These are phyloP conservation scores for Durusdinium trenchii DNA, from an alignment of 73 alveolate species.

Conservation along the genomic window DNA sequence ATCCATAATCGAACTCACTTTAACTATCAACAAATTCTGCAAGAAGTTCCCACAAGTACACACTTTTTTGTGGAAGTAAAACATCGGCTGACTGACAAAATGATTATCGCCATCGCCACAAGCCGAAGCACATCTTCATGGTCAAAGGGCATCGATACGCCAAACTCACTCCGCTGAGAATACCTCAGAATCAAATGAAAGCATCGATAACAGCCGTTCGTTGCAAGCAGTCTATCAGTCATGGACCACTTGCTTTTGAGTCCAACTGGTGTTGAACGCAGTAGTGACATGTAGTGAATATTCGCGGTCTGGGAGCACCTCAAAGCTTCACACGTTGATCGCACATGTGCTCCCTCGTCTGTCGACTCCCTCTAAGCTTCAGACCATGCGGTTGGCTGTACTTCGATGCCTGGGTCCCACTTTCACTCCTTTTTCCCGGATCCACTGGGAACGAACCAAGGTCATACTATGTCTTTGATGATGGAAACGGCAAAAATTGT, in stretches of 20 bases:
- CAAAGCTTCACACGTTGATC: too few species aligned
- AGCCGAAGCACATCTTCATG: slow-evolving; percentile 22
- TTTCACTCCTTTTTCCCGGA: too few species aligned
- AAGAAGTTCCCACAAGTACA: background rate
- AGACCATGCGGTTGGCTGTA: slow-evolving; percentile 47
- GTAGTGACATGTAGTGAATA: too few species aligned
- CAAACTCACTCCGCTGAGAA: slow-evolving; percentile 69
- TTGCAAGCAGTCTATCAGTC: too few species aligned
- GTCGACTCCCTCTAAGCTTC: background rate
- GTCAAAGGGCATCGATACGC: slow-evolving; percentile 81
- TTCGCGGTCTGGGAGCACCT: too few species aligned
- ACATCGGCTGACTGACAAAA: background rate
- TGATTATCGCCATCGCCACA: background rate
- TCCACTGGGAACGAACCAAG: too few species aligned
- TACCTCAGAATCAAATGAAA: slow-evolving; percentile 20
- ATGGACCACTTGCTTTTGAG: too few species aligned
- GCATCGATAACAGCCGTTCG: too few species aligned
- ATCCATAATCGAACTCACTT: background rate
- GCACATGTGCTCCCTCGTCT: background rate
- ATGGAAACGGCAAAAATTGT: too few species aligned
- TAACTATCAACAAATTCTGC: background rate
- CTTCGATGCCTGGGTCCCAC: slow-evolving; percentile 70
- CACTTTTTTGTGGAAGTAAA: background rate
- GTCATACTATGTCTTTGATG: too few species aligned
- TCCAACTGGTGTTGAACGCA: too few species aligned